These are phyloP conservation scores for Vaccinium myrtillus DNA, from an alignment of 148 eudicot genomes.

Conservation along the genomic window DNA sequence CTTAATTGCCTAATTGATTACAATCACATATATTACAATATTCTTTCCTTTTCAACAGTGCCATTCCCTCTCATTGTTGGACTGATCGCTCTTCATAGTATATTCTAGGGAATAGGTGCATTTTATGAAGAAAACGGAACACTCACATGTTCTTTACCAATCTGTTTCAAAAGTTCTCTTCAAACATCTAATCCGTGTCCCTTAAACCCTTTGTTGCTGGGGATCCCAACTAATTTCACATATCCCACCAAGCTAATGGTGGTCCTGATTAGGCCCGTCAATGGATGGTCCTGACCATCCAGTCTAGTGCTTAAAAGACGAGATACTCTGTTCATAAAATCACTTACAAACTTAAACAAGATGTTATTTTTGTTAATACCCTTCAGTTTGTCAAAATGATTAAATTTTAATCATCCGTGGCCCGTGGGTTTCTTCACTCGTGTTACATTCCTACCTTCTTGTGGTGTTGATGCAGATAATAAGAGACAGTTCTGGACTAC, in stretches of 20 bases:
- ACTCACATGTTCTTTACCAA: not conserved
- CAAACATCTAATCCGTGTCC: not conserved
- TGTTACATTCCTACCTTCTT: not conserved
- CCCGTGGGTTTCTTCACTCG: not conserved
- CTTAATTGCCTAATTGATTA: too few species aligned
- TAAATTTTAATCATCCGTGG: not conserved
- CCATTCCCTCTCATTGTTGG: not conserved
- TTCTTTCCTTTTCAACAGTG: too few species aligned
- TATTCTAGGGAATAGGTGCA: not conserved
- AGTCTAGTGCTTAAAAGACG: not conserved
- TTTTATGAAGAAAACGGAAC: constrained; percentile 8
- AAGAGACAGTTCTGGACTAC: constrained; percentile 63
- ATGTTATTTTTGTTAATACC: not conserved
- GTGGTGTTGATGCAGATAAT: constrained; percentile 53
- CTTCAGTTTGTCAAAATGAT: not conserved
- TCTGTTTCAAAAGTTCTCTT: not conserved
- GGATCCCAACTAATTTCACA: not conserved
- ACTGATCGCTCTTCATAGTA: not conserved
- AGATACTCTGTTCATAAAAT: not conserved
- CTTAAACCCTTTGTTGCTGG: not conserved
- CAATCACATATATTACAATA: too few species aligned
- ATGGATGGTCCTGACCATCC: not conserved
- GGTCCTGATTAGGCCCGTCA: not conserved
- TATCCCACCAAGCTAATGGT: not conserved
- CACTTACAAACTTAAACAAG: not conserved